These are phyloP conservation scores for Saturnispora silvae DNA, from an alignment of 805 yeast species.

Conservation along the genomic window DNA sequence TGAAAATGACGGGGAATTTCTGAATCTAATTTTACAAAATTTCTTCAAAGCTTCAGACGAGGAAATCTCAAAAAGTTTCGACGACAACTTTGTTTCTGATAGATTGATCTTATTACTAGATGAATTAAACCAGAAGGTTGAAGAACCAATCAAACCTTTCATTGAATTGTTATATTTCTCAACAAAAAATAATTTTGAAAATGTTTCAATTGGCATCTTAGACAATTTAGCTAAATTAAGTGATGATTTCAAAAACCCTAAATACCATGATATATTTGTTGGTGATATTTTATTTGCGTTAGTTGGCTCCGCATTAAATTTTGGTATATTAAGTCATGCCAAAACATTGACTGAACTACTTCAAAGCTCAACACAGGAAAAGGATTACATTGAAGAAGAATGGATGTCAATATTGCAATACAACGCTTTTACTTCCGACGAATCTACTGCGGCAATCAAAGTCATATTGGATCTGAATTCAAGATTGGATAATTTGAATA, in stretches of 20 bases:
- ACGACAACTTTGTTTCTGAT: constrained; percentile 18
- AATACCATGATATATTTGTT: constrained; percentile 13
- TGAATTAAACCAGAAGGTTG: constrained; percentile 13
- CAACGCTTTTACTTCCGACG: constrained; percentile 12
- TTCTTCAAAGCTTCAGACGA: constrained; percentile 23
- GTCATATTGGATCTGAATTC: constrained; percentile 19
- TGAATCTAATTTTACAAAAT: constrained; percentile 12
- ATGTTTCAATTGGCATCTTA: constrained; percentile 16
- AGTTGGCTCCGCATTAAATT: constrained; percentile 19
- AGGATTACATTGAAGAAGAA: constrained; percentile 15
- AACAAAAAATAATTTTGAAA: constrained; percentile 20
- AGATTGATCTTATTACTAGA: constrained; percentile 15
- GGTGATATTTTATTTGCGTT: constrained; percentile 22
- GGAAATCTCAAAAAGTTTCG: constrained; percentile 21
- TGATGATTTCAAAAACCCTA: constrained; percentile 13
- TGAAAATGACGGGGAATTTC: neutral
- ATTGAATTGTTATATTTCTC: constrained; percentile 24
- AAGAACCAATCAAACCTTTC: constrained; percentile 17
- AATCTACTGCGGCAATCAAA: constrained; percentile 19
- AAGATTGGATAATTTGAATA: constrained; percentile 9
- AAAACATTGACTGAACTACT: constrained; percentile 13
- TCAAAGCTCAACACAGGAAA: constrained; percentile 6
- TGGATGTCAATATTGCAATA: constrained; percentile 20
- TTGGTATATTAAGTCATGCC: constrained; percentile 13
- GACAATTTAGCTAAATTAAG: constrained; percentile 14